These are phyloP conservation scores for Pseudopediastrum boryanum DNA, from an alignment of 139 green algal genomes.

Conservation along the genomic window DNA sequence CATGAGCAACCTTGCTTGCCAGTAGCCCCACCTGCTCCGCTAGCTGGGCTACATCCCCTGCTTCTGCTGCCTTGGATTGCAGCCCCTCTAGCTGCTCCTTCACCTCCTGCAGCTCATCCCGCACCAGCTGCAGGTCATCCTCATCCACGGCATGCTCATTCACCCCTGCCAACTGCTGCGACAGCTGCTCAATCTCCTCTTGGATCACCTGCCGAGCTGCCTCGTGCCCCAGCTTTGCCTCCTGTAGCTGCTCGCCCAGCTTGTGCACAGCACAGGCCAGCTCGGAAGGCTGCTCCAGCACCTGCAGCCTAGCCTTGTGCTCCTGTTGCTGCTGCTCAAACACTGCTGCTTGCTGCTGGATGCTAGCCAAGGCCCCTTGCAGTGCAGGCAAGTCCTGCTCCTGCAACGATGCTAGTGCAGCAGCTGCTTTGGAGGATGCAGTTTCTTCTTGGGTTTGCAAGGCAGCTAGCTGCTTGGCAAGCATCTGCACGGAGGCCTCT, in stretches of 20 bases:
- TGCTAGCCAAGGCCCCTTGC: too few species aligned
- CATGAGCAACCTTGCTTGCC: conserved; percentile 1
- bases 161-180: conserved; percentile 13
- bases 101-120: conserved; percentile 8
- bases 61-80: conserved; percentile 18
- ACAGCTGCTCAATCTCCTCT: conserved; percentile 36
- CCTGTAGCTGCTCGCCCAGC: background rate
- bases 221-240: background rate
- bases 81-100: background rate
- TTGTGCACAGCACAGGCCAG: background rate
- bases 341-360: background rate
- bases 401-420: too few species aligned
- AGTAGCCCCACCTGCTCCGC: background rate
- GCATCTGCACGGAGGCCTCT: background rate
- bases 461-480: conserved; percentile 1
- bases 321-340: background rate
- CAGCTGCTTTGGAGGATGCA: too few species aligned
- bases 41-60: background rate
- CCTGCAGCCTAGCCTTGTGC: background rate
- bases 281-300: background rate
- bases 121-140: conserved; percentile 5
- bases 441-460: too few species aligned
- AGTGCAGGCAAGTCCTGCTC: conserved; percentile 4
- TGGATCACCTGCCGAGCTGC: conserved; percentile 12
- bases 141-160: conserved; percentile 29